Evolutionary conservation across 495 filamentous ascomycete species (phyloP).

Genomic region (Xylaria acuta): DNA sequence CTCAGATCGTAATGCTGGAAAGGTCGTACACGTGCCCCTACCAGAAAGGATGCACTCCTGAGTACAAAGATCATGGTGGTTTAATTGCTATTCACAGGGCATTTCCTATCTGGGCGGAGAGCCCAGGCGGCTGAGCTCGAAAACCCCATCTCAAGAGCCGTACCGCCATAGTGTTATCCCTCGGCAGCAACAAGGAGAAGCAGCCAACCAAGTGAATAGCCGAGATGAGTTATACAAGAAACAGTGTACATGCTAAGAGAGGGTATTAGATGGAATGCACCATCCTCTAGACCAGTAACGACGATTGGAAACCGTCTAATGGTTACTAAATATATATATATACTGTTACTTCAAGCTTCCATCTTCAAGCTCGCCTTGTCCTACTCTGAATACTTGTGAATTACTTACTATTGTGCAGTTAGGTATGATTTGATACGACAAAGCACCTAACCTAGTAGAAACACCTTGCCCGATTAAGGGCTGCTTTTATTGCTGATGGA

Average conservation of each 20-base stretch:
- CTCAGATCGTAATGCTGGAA: not conserved
- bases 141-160: not conserved
- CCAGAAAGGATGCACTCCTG: not conserved
- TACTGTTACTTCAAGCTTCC: not conserved
- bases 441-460: no score
- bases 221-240: not conserved
- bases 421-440: no score
- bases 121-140: not conserved
- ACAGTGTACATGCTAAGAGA: not conserved
- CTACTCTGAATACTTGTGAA: not conserved
- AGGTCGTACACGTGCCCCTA: no score
- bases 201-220: not conserved
- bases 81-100: not conserved
- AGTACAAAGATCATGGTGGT: not conserved
- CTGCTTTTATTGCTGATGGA: not conserved
- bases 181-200: not conserved
- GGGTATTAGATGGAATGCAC: not conserved
- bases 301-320: not conserved
- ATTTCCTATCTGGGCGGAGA: not conserved
- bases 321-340: not conserved
- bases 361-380: not conserved
- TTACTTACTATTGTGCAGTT: no score
- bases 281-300: not conserved
- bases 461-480: not conserved
- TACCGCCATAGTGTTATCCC: not conserved